Evolutionary conservation across 2,329 filamentous ascomycete genomes (phyloP).

Genomic region (Fusarium albosuccineum): DNA sequence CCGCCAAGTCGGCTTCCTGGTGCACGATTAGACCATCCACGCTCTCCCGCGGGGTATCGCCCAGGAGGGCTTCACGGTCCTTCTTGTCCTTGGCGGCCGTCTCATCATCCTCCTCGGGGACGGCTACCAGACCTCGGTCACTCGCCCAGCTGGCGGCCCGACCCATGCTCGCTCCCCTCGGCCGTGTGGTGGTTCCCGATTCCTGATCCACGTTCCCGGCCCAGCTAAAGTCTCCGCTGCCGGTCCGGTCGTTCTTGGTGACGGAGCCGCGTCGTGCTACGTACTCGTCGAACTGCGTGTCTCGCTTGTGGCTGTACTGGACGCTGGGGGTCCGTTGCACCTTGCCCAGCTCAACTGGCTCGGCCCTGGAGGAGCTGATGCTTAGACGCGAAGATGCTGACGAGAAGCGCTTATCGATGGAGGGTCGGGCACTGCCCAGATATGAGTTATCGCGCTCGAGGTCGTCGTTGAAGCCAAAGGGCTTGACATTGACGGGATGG

Average conservation of each 20-base stretch:
- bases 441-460: slow-evolving; percentile 47
- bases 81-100: slow-evolving; percentile 34
- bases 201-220: slow-evolving; percentile 28
- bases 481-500: slow-evolving; percentile 63
- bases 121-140: slow-evolving; percentile 54
- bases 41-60: slow-evolving; percentile 41
- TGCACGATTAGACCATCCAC: slow-evolving; percentile 33
- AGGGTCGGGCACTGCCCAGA: slow-evolving; percentile 28
- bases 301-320: slow-evolving; percentile 59
- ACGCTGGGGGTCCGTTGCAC: slow-evolving; percentile 45
- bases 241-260: slow-evolving; percentile 39
- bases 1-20: slow-evolving; percentile 46
- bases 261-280: slow-evolving; percentile 51
- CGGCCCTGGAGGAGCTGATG: slow-evolving; percentile 42
- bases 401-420: slow-evolving; percentile 48
- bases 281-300: slow-evolving; percentile 63
- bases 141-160: slow-evolving; percentile 54
- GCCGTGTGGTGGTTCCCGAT: slow-evolving; percentile 32
- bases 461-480: slow-evolving; percentile 59
- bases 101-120: slow-evolving; percentile 56
- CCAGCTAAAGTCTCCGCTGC: slow-evolving; percentile 52
- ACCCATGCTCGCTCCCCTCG: slow-evolving; percentile 45
- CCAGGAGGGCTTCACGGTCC: slow-evolving; percentile 49
- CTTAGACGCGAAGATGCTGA: slow-evolving; percentile 48
- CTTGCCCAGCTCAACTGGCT: slow-evolving; percentile 40